These are phyloP conservation scores for Trypanosoma theileri DNA, from an alignment of 208 protist genomes.

Conservation along the genomic window DNA sequence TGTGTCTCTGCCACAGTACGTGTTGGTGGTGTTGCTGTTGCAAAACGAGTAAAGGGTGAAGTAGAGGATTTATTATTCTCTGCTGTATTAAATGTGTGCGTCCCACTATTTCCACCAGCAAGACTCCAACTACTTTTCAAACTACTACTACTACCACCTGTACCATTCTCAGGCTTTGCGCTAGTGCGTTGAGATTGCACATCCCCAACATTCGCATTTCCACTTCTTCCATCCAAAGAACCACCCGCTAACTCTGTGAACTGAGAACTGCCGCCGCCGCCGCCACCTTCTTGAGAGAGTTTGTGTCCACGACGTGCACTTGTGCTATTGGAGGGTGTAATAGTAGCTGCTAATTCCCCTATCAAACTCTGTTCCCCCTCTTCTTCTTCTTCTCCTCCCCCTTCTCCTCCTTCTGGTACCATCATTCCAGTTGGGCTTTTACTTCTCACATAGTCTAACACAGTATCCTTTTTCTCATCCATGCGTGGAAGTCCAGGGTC, in stretches of 20 bases:
- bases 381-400: background rate
- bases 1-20: background rate
- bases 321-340: background rate
- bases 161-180: background rate
- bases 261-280: background rate
- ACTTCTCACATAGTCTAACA: background rate
- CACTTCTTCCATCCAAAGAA: background rate
- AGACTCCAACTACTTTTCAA: slow-evolving; percentile 2
- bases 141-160: slow-evolving; percentile 3
- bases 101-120: background rate
- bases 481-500: background rate
- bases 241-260: background rate
- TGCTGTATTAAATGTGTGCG: background rate
- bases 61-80: background rate
- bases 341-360: background rate
- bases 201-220: background rate
- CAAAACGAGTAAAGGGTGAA: background rate
- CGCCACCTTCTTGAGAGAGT: background rate
- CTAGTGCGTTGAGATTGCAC: background rate
- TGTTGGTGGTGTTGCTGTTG: background rate
- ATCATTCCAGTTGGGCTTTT: background rate
- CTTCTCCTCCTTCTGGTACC: background rate
- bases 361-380: background rate
- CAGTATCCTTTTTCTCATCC: background rate
- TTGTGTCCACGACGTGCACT: background rate